Conservation (phyloP, 495 filamentous ascomycete species). For the Hyaloscypha hepaticicola region DNA sequence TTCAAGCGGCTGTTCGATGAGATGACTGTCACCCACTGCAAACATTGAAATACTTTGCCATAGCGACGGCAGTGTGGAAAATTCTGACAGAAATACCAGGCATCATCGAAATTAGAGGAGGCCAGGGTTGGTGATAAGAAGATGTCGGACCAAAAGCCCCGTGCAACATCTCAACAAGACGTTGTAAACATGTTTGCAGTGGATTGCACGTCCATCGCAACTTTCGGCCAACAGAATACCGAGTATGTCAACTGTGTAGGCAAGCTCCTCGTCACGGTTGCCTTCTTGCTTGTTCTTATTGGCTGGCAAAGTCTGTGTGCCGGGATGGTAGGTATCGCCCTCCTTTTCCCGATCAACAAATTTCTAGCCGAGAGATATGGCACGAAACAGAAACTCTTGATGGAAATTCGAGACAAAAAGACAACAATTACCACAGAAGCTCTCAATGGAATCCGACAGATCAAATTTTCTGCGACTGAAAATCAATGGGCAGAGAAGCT, state of each 20-base stretch:
- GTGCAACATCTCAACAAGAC: neutral
- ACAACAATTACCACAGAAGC: constrained; percentile 28
- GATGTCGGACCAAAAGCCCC: neutral
- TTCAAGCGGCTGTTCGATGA: no score
- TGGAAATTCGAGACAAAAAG: constrained; percentile 29
- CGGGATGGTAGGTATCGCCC: constrained; percentile 56
- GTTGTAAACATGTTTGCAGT: constrained; percentile 5
- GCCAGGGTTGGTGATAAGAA: neutral
- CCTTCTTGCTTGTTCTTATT: constrained; percentile 14
- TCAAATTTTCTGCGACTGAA: constrained; percentile 36
- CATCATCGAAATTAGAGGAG: neutral
- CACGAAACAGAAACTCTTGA: constrained; percentile 12
- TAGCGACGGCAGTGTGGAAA: neutral
- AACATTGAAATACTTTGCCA: neutral
- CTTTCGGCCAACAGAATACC: neutral
- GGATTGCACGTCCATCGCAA: neutral
- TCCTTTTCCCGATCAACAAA: constrained; percentile 5
- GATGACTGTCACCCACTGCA: no score
- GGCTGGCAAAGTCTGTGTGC: constrained; percentile 40
- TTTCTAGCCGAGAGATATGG: constrained; percentile 1
- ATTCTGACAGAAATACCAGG: neutral
- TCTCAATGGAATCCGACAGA: constrained; percentile 34
- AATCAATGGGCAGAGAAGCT: constrained; percentile 28
- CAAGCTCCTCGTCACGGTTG: constrained; percentile 40
- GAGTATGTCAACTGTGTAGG: constrained; percentile 7